phyloP scores from a whole-genome alignment of 2,329 filamentous ascomycete species.

The Hypocreales sp. region DNA sequence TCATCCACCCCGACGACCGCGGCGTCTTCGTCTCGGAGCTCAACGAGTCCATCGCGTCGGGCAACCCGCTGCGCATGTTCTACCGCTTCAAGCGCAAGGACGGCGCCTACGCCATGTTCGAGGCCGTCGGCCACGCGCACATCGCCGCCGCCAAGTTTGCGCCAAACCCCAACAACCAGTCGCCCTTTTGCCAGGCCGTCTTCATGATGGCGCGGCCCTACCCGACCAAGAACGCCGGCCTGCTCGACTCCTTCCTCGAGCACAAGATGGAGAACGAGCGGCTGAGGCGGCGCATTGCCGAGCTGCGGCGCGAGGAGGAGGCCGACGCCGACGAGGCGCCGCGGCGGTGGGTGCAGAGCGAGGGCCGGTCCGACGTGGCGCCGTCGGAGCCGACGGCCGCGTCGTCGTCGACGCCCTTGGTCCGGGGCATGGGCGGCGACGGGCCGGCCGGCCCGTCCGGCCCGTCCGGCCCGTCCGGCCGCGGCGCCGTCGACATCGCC shows the following conservation, averaged over 20 bases:
- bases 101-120: constrained; percentile 63
- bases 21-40: constrained; percentile 74
- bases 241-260: constrained; percentile 86
- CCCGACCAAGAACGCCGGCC: constrained; percentile 68
- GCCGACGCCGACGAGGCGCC: constrained; percentile 59
- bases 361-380: constrained; percentile 37
- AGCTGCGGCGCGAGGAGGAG: constrained; percentile 71
- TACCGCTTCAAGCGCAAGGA: constrained; percentile 69
- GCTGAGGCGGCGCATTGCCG: constrained; percentile 66
- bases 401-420: constrained; percentile 14
- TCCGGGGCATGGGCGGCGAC: constrained; percentile 16
- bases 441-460: constrained; percentile 44
- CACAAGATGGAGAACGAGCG: constrained; percentile 96
- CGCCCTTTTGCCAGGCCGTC: constrained; percentile 69
- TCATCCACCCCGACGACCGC: constrained; percentile 75
- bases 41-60: constrained; percentile 73
- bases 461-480: constrained; percentile 52
- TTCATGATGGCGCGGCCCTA: constrained; percentile 90
- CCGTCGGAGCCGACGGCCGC: constrained; percentile 28
- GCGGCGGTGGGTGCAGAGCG: constrained; percentile 42
- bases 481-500: constrained; percentile 46
- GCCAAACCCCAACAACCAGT: constrained; percentile 46
- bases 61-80: constrained; percentile 69
- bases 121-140: constrained; percentile 86
- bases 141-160: constrained; percentile 54